Conservation (phyloP, 345 rosid species). For the Brassica nigra region DNA sequence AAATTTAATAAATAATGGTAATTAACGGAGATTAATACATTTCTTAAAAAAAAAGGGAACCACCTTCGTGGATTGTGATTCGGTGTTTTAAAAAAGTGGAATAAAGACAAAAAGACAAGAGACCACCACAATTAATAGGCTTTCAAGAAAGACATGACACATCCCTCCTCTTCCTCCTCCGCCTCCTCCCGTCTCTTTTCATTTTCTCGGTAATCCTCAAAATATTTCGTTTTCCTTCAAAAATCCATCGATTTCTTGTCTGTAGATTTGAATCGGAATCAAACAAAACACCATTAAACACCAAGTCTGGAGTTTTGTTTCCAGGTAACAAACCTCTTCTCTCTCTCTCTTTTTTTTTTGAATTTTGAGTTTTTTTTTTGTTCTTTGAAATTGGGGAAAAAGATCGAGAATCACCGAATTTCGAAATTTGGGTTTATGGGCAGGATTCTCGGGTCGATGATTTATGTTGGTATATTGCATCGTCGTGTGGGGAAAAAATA, state of each 20-base stretch:
- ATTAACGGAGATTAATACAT: too few species aligned
- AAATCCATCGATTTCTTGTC: neutral
- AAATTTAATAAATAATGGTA: too few species aligned
- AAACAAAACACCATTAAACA: neutral
- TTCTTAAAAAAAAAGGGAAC: too few species aligned
- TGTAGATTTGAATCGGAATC: conserved; percentile 18
- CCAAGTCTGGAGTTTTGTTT: conserved; percentile 17
- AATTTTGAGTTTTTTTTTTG: neutral
- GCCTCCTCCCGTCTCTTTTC: conserved; percentile 27
- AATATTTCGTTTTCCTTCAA: neutral
- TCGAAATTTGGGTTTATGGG: conserved; percentile 1
- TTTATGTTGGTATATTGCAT: conserved; percentile 2
- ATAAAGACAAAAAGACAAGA: conserved; percentile 42
- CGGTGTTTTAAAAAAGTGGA: conserved; percentile 13
- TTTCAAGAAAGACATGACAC: conserved; percentile 43
- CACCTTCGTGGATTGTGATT: too few species aligned
- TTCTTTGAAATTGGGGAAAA: neutral
- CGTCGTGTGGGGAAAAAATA: neutral
- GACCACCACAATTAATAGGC: conserved; percentile 43
- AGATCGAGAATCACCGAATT: conserved; percentile 11
- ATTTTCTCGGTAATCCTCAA: conserved; percentile 3
- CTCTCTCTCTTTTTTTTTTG: neutral
- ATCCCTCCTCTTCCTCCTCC: conserved; percentile 29
- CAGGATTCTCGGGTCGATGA: conserved; percentile 15
- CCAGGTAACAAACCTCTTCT: conserved; percentile 18